Base-by-base conservation (phyloP, 495 filamentous ascomycete genomes). In the Aspergillus panamensis region DNA sequence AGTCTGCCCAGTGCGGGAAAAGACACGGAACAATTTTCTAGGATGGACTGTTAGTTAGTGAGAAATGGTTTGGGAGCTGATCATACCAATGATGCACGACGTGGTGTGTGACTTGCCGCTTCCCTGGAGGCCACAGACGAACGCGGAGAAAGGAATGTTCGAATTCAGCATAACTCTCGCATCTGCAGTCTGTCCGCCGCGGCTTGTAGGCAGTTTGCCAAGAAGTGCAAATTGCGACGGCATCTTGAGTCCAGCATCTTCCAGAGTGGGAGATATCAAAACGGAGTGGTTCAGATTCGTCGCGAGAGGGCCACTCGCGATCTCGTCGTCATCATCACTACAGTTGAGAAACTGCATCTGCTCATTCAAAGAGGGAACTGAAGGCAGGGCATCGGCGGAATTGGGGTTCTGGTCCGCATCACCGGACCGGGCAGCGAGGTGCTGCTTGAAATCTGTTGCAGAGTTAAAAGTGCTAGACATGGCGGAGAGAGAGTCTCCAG, bases 121-220 rank as follows among this genome's bases (percentile, higher is more conserved):
- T 0, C 88, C 89, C 66, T 92, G 88, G 47, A 80, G 81, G 6
- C 89, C 89, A 59, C 89, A 93, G 47, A 93, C 87, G 67, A 92
- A 92, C 85, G 82, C 78, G 21, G 84, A 87, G 35, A 80, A 86
- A 1, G 88, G 86, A 2, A 84, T 77, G 61, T 91, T 90, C 58
- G 57, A 80, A 60, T 90, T 90, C 3, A 66, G 60, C 58, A 66
- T 59, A 8, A 68, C 60, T 20, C 66, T 42, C 3, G 47, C 42
- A 37, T 68, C 66, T 29, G 39, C 6, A 1, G 9, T 29, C 1
- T 39, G 20, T 40, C 19, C 17, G 17, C n/a, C 13, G 19, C 47
- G 42, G 48, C 51, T 33, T 47, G 33, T 45, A 9, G 47, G 21
- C 14, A 65, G 54, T 3, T 62, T 55, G 4, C 65, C 65, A 31